phyloP scores from a whole-genome alignment of 345 rosid genomes.

The Eucalyptus decipiens region DNA sequence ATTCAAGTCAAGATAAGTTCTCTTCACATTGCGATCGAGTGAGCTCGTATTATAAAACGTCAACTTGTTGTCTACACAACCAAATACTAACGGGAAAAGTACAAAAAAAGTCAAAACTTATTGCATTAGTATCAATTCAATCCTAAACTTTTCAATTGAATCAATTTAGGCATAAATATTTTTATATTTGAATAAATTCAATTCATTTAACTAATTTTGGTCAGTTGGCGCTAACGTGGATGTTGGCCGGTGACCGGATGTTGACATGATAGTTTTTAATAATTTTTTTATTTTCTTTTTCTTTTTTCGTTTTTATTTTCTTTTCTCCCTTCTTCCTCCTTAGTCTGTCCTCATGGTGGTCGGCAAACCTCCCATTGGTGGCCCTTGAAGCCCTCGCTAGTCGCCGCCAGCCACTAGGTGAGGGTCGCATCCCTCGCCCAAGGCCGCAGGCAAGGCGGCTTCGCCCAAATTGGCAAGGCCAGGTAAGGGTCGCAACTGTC shows the following conservation, averaged over 20 bases:
- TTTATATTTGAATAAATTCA: too few species aligned
- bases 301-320: too few species aligned
- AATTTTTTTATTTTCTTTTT: too few species aligned
- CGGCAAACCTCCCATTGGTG: accelerated
- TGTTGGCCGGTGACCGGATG: accelerated
- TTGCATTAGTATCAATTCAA: accelerated
- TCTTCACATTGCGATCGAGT: neutral
- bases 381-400: accelerated
- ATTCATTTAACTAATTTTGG: accelerated
- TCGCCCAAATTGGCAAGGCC: accelerated
- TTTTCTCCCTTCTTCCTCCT: too few species aligned
- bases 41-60: neutral
- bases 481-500: too few species aligned
- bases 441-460: accelerated
- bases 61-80: neutral
- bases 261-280: accelerated
- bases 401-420: accelerated
- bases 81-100: neutral
- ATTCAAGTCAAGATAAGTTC: neutral
- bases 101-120: accelerated
- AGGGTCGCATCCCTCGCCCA: accelerated
- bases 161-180: accelerated
- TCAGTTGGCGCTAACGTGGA: accelerated
- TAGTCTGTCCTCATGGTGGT: accelerated
- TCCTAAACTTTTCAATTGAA: too few species aligned